Conservation (phyloP, 306 rosid species). For the Medicago truncatula region DNA sequence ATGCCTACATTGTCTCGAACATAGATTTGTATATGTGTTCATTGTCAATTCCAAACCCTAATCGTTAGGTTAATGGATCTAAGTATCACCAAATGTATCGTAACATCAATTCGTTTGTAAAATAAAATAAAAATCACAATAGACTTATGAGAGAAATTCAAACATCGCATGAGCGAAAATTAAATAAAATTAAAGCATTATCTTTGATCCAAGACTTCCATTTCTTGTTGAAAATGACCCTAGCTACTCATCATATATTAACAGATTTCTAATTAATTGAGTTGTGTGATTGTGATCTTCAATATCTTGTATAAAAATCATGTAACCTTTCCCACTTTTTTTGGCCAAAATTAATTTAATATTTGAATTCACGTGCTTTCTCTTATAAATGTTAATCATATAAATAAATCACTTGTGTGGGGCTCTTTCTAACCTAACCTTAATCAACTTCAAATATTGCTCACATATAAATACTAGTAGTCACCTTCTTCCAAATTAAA, state of each 20-base stretch:
- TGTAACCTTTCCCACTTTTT: conserved; percentile 8
- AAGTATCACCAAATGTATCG: not conserved
- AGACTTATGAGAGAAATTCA: not conserved
- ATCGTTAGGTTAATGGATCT: not conserved
- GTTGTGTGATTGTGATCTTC: not conserved
- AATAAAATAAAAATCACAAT: not conserved
- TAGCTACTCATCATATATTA: not conserved
- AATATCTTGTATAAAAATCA: conserved; percentile 9
- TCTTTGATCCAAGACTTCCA: not conserved
- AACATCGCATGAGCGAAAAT: not conserved
- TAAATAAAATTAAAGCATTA: not conserved
- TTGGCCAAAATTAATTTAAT: conserved; percentile 18
- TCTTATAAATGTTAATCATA: not conserved
- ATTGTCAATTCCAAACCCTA: too few relatives aligned
- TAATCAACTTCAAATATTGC: not conserved
- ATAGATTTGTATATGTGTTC: not conserved
- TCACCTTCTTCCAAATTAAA: conserved; percentile 20
- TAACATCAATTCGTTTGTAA: not conserved
- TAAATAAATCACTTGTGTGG: not conserved
- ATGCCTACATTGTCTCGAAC: not conserved
- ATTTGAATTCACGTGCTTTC: not conserved
- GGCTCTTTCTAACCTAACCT: conserved; percentile 17
- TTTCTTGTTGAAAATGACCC: not conserved
- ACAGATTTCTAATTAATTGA: not conserved
- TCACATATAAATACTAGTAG: conserved; percentile 40